Evolutionary conservation across 331 rosid species (phyloP), one percentile per base, ranked within the genome.

Genomic region (Malus hybrid): DNA sequence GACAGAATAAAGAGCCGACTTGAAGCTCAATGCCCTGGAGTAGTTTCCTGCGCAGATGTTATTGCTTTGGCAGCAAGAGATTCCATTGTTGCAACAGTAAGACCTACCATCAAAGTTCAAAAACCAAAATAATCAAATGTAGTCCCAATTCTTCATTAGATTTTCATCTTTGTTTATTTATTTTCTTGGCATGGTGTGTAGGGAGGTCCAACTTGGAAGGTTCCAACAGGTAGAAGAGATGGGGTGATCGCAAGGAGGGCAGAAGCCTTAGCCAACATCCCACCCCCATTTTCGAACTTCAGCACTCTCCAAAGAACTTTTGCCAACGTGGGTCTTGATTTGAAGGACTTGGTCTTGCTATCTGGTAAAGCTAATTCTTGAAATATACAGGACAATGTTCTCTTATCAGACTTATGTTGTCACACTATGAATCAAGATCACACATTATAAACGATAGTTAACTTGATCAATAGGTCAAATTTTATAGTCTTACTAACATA

Each of bases 181-280:
- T 15, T 28, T 61, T 16, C 1, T 68, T 71, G 27, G 44, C 76
- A 48, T 48, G 56, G n/a, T 50, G 56, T 50, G 56, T 16, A 93
- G 98, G 99, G 97, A n/a, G 99, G 99, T 66, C 99, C 99, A 9
- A 83, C 2, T 28, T 94, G 99, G 97, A 90, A 65, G 19, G 99
- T 94, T 74, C 95, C 93, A 60, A 94, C 96, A 0, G 97, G 97
- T 5, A 56, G 99, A 81, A 94, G 96, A 78, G 99, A 94, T 72
- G 91, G 96, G 3, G 8, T 79, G 0, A 74, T 87, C 57, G 86
- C 99, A 10, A 85, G 12, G 11, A 8, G 50, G 6, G 2, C 81
- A 34, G 95, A 92, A 39, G 87, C 83, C 18, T 4, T 57, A 2
- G 15, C 0, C 13, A 32, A 24, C 76, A 87, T 94, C 66, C 97